These are phyloP conservation scores for Colletotrichum sp. DNA, from an alignment of 2,329 filamentous ascomycete species.

Conservation along the genomic window DNA sequence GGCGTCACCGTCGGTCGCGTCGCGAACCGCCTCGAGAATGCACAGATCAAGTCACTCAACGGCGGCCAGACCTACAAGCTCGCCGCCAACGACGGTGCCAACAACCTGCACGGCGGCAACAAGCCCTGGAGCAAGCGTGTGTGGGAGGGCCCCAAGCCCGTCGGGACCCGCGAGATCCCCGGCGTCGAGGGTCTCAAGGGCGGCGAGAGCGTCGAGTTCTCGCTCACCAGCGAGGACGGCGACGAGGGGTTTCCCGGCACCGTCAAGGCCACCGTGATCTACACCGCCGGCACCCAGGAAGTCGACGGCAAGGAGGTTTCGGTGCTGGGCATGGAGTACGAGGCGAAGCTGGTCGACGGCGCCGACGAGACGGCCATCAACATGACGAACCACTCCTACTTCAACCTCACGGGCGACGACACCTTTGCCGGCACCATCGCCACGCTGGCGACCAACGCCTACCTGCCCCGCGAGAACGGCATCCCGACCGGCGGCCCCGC, in stretches of 20 bases:
- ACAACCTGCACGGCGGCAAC: constrained; percentile 75
- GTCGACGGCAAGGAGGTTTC: constrained; percentile 67
- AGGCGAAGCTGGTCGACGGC: constrained; percentile 76
- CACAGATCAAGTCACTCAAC: constrained; percentile 76
- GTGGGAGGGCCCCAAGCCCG: constrained; percentile 73
- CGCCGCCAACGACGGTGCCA: constrained; percentile 76
- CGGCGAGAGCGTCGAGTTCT: constrained; percentile 71
- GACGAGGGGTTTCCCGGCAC: constrained; percentile 92
- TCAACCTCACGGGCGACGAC: constrained; percentile 63
- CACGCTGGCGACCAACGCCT: constrained; percentile 67
- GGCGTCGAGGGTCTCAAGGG: constrained; percentile 58
- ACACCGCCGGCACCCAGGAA: constrained; percentile 74
- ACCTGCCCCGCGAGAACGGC: constrained; percentile 77
- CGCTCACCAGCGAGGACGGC: constrained; percentile 73
- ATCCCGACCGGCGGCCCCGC: constrained; percentile 77
- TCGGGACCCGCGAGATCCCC: constrained; percentile 56
- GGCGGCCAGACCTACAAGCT: constrained; percentile 69
- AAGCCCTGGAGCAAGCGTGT: constrained; percentile 82
- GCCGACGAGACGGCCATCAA: constrained; percentile 91
- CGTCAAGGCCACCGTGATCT: constrained; percentile 78
- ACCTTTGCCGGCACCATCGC: constrained; percentile 65
- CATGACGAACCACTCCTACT: constrained; percentile 93
- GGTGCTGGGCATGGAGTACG: constrained; percentile 86
- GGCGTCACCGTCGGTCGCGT: constrained; percentile 90
- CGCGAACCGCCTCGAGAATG: constrained; percentile 80